Evolutionary conservation across 2,329 filamentous ascomycete species (phyloP), one percentile per base, ranked within the genome.

Genomic region (Sarocladium strictum): DNA sequence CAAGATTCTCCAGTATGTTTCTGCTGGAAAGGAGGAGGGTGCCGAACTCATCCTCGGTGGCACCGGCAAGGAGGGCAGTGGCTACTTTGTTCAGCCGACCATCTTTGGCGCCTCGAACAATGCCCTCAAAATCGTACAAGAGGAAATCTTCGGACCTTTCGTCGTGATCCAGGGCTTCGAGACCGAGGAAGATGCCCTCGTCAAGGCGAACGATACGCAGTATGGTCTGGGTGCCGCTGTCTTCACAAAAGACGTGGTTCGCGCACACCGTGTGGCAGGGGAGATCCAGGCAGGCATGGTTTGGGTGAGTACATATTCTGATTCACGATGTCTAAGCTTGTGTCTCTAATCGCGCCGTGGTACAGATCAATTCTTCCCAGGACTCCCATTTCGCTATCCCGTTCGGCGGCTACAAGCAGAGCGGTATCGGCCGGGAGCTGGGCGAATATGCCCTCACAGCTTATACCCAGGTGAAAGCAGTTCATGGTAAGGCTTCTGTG

Each of bases 141-240:
- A 94, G 74, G 90, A 95, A 75, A 93, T 94, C 71, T 95, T 95
- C 68, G 90, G 90, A 58, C 90, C 90, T 54, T 89, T 95, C 57
- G 87, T 84, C 72, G 50, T 17, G 11, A 29, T 53, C 21, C 9
- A 9, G 17, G 38, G 38, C 17, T 53, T 53, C 17, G 23, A 37
- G 32, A 53, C 50, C 3, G 50, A 53, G 21, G 50, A 37, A 2
- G 50, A 53, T 27, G 50, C n/a, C n/a, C n/a, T 29, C 2, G 19
- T 53, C n/a, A 26, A 26, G 21, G 23, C 27, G 29, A 53, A 53
- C 32, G 32, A 53, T 6, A 38, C 50, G 17, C 15, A 7, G 9
- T 53, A 53, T 11, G 50, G 50, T 12, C 50, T 53, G 15, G 37
- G 29, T 26, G 29, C 50, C 12, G 33, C 37, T 23, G 14, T 53